Conservation (phyloP, 2,329 filamentous ascomycete species). For the Aspergillus fischeri region DNA sequence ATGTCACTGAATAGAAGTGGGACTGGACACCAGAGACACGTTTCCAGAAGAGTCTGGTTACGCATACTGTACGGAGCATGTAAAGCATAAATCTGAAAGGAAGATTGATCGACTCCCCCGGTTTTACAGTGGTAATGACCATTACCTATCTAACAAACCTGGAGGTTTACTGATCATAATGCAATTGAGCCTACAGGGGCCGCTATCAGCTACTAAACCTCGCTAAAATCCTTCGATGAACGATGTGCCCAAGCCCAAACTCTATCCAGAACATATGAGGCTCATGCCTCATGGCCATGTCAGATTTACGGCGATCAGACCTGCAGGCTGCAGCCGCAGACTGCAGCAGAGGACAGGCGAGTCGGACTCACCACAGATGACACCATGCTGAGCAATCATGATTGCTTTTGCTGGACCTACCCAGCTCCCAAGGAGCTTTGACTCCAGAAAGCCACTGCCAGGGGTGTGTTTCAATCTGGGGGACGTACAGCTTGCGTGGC, state of each 20-base stretch:
- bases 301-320: neutral
- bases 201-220: neutral
- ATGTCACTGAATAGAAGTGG: neutral
- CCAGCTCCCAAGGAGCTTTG: neutral
- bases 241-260: neutral
- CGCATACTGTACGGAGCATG: neutral
- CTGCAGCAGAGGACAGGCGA: neutral
- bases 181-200: neutral
- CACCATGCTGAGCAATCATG: neutral
- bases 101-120: neutral
- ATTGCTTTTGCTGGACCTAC: neutral
- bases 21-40: neutral
- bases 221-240: neutral
- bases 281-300: neutral
- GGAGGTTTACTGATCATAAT: neutral
- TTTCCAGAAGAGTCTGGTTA: neutral
- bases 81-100: neutral
- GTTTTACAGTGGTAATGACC: neutral
- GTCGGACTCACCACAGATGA: neutral
- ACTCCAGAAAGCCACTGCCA: neutral
- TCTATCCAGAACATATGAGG: neutral
- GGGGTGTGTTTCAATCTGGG: neutral
- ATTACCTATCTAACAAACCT: neutral
- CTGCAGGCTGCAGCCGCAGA: neutral
- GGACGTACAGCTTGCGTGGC: neutral